Percentiles rank a stretch among this genome's conserved stretches.
Evolutionary conservation across 306 rosid species (phyloP).

Genomic region (Geum urbanum): DNA sequence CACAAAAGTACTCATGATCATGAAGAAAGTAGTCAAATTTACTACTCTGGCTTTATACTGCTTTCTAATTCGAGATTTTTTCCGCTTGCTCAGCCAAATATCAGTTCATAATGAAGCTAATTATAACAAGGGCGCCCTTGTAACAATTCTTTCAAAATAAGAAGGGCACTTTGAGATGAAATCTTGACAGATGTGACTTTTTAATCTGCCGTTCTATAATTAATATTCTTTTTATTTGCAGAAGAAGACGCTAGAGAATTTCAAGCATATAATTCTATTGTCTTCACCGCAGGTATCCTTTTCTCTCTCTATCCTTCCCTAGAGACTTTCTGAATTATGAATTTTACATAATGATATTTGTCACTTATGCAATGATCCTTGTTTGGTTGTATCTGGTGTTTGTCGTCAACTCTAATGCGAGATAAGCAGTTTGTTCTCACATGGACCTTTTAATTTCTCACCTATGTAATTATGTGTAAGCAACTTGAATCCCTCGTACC

Average conservation of each 20-base stretch:
- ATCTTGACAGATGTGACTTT: background rate
- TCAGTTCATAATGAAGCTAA: background rate
- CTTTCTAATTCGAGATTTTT: background rate
- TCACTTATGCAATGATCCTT: background rate
- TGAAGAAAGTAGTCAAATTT: constrained; percentile 4
- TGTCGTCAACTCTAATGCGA: background rate
- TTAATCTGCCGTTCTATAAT: constrained; percentile 22
- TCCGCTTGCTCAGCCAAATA: background rate
- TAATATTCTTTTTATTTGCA: constrained; percentile 29
- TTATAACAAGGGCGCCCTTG: background rate
- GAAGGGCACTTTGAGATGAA: background rate
- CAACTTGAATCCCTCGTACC: background rate
- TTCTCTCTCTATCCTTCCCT: constrained; percentile 10
- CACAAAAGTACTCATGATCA: background rate
- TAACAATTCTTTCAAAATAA: background rate
- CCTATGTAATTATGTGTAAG: background rate
- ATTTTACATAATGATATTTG: background rate
- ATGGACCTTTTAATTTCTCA: background rate
- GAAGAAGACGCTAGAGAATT: constrained; percentile 78
- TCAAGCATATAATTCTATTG: constrained; percentile 71
- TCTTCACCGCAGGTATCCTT: constrained; percentile 91
- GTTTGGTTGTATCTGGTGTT: background rate
- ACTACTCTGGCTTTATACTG: background rate
- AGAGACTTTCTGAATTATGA: background rate
- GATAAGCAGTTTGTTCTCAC: background rate